Evolutionary conservation across 2,329 filamentous ascomycete genomes (phyloP).

Genomic region (Tricladium varicosporioides): DNA sequence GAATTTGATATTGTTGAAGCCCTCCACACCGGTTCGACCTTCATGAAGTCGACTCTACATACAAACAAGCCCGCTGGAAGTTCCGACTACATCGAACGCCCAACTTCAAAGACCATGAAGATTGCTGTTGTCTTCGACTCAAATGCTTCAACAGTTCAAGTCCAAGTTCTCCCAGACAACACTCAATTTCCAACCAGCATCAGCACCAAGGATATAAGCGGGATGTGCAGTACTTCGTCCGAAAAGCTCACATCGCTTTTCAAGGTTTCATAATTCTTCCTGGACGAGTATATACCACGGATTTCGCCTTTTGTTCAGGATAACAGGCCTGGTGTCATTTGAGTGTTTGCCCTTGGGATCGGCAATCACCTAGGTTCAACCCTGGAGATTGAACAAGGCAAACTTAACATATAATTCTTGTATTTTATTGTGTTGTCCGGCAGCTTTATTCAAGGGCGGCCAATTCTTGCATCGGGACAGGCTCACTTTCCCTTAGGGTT

Average conservation of each 20-base stretch:
- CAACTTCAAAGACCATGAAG: conserved; percentile 57
- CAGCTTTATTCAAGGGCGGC: neutral
- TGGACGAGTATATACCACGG: neutral
- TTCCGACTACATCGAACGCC: conserved; percentile 70
- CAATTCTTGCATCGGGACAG: no score
- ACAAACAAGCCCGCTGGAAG: conserved; percentile 60
- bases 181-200: conserved; percentile 42
- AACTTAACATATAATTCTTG: neutral
- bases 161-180: conserved; percentile 41
- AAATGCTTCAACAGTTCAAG: conserved; percentile 48
- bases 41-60: conserved; percentile 71
- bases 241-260: conserved; percentile 17
- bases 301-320: neutral
- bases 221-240: conserved; percentile 6
- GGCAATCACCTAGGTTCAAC: neutral
- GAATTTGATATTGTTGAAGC: conserved; percentile 77
- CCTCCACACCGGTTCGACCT: conserved; percentile 60
- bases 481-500: no score
- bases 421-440: neutral
- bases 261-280: neutral
- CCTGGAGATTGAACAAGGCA: neutral
- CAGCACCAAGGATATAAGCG: conserved; percentile 34
- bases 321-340: no score
- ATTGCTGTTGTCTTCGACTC: conserved; percentile 61
- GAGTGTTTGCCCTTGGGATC: neutral